Percentiles rank a stretch among this genome's conserved stretches.
phyloP scores from a whole-genome alignment of 192 early-diverging fungal species.

The Podochytrium sp. region DNA sequence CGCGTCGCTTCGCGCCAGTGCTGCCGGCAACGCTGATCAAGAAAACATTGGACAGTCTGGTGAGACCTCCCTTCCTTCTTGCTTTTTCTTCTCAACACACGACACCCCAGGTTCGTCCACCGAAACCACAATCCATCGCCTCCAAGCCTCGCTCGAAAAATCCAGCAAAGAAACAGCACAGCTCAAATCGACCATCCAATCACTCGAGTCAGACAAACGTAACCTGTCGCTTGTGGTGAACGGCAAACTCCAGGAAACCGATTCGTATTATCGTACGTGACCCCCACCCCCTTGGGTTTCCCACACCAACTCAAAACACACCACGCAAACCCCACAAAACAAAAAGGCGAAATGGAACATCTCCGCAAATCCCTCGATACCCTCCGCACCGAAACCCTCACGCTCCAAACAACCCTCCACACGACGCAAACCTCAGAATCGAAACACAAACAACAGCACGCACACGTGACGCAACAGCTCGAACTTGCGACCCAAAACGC shows the following conservation, averaged over 20 bases:
- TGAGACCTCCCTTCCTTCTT: not conserved
- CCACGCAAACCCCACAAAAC: no score
- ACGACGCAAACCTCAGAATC: not conserved
- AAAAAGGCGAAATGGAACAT: slow-evolving; percentile 3
- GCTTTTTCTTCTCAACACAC: not conserved
- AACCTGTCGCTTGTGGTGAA: slow-evolving; percentile 15
- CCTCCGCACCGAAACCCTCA: not conserved
- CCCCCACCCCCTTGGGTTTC: not conserved
- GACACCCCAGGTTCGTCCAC: not conserved
- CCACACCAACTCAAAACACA: no score
- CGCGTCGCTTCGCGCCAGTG: not conserved
- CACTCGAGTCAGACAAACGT: slow-evolving; percentile 24
- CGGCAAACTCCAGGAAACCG: slow-evolving; percentile 22
- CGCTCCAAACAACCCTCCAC: not conserved
- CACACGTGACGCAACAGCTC: slow-evolving; percentile 50
- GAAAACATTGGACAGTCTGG: slow-evolving; percentile 1
- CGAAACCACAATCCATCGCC: not conserved
- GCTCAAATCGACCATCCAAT: slow-evolving; percentile 10
- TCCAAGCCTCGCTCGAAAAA: slow-evolving; percentile 15
- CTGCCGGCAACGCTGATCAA: not conserved
- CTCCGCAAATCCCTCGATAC: not conserved
- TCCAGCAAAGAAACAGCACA: slow-evolving; percentile 10
- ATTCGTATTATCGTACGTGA: slow-evolving; percentile 15
- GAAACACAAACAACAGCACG: not conserved
- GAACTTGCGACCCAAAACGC: slow-evolving; percentile 60